Evolutionary conservation across 805 yeast species (phyloP).

Genomic region (Ogataea pignaliae): DNA sequence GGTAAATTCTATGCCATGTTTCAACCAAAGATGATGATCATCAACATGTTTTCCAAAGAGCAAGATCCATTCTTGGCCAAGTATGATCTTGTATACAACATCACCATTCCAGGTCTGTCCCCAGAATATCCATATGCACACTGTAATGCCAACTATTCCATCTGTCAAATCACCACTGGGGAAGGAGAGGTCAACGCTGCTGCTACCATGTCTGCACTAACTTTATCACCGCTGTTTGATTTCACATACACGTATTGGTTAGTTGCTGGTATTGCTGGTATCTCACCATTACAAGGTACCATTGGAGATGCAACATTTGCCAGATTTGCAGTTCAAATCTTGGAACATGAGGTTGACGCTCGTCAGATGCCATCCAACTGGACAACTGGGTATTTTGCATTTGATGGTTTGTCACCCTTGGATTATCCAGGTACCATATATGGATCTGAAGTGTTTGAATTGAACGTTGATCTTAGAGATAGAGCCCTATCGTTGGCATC

Average conservation of each 20-base stretch:
- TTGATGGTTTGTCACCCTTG: constrained; percentile 45
- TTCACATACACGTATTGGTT: constrained; percentile 56
- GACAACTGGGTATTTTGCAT: constrained; percentile 57
- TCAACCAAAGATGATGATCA: constrained; percentile 49
- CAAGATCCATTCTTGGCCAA: constrained; percentile 47
- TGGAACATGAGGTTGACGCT: constrained; percentile 56
- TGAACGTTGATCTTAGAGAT: constrained; percentile 55
- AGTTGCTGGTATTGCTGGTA: constrained; percentile 65
- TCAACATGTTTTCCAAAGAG: constrained; percentile 54
- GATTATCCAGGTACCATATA: constrained; percentile 51
- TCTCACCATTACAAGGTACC: constrained; percentile 51
- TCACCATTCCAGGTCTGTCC: constrained; percentile 63
- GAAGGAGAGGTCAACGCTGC: constrained; percentile 70
- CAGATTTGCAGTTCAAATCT: constrained; percentile 56
- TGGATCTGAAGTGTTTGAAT: constrained; percentile 63
- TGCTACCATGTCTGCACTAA: constrained; percentile 48
- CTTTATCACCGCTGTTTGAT: constrained; percentile 51
- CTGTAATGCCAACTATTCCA: constrained; percentile 47
- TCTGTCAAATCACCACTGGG: constrained; percentile 64
- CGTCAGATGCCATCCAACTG: constrained; percentile 47
- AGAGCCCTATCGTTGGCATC: constrained; percentile 51
- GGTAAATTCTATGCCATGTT: no score
- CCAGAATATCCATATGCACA: constrained; percentile 54
- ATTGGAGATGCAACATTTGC: constrained; percentile 59
- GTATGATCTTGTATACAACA: constrained; percentile 45